Evolutionary conservation across 148 eudicot genomes (phyloP).

Genomic region (Suaeda aralocaspica): DNA sequence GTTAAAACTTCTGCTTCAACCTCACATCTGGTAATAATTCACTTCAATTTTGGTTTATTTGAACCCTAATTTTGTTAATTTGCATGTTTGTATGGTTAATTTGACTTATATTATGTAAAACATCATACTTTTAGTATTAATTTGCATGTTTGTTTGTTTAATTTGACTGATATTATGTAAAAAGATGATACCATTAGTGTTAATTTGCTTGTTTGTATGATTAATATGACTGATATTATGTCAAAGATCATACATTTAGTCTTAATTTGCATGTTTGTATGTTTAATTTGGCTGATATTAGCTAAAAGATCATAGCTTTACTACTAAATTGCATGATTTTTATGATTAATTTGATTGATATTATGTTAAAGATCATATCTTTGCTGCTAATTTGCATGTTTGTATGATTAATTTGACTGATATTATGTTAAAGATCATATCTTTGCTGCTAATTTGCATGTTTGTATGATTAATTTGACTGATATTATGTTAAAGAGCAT

Average conservation of each 20-base stretch:
- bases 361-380: too few species aligned
- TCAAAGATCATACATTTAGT: too few species aligned
- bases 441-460: too few species aligned
- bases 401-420: neutral
- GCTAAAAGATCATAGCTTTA: too few species aligned
- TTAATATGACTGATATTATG: too few species aligned
- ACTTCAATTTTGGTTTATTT: neutral
- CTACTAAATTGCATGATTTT: too few species aligned
- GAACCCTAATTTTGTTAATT: neutral
- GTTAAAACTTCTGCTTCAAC: slow-evolving; percentile 29
- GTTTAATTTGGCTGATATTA: too few species aligned
- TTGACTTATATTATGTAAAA: neutral
- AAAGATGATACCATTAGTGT: too few species aligned
- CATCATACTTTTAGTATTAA: neutral
- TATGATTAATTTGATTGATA: too few species aligned
- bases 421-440: neutral
- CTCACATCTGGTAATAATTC: slow-evolving; percentile 54
- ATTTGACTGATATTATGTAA: too few species aligned
- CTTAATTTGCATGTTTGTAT: too few species aligned
- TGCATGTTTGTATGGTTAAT: neutral
- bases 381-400: slow-evolving; percentile 9
- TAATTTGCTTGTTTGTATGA: too few species aligned
- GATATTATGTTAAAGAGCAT: neutral
- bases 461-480: neutral
- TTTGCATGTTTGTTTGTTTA: neutral